Base-by-base conservation (phyloP, 441 rosid genomes). In the Bruguiera hainesii region DNA sequence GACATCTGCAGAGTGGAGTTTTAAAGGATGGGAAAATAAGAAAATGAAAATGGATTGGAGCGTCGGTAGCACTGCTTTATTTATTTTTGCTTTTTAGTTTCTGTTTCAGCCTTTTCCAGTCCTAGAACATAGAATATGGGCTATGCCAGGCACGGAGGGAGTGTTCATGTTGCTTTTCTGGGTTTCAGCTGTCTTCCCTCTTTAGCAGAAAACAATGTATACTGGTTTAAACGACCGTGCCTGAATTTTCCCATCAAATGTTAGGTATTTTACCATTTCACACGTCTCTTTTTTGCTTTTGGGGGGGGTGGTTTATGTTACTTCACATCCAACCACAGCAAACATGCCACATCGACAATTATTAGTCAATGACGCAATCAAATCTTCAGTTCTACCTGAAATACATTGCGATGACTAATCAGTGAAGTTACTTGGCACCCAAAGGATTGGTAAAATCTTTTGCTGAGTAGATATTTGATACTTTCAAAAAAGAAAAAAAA, bases 1-100 rank as follows among this genome's bases (percentile, higher is more conserved):
- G 11, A 10, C 25, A 26, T 52, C 73, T 48, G 11, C 10, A 10
- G 23, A 6, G 61, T 46, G 5, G 7, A 33, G 51, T 37, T 10
- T 37, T 3, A 65, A 42, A 19, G 31, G 19, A 39, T 2, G 46
- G 46, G 46, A 61, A 53, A 62, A 5, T 21, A 23, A 35, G 61
- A 56, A 55, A 31, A 9, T 50, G 28, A 28, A 53, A 60, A 63
- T 50, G 35, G 73, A 63, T 75, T 80, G 86, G 86, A 79, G 84
- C 82, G 76, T 63, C 55, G 74, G 72, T 78, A 84, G 86, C 84
- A 81, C 90, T 69, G 65, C 56, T 72, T 51, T 52, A 63, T 61
- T 49, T 53, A 26, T 68, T 68, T 5, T 18, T 33, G 18, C 2
- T 30, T 7, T 63, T 2, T 10, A 8, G 65, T 67, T 76, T 78